Percentiles rank a stretch among this genome's conserved stretches.
These are phyloP conservation scores for Candida insectorum DNA, from an alignment of 805 yeast genomes.

Conservation along the genomic window DNA sequence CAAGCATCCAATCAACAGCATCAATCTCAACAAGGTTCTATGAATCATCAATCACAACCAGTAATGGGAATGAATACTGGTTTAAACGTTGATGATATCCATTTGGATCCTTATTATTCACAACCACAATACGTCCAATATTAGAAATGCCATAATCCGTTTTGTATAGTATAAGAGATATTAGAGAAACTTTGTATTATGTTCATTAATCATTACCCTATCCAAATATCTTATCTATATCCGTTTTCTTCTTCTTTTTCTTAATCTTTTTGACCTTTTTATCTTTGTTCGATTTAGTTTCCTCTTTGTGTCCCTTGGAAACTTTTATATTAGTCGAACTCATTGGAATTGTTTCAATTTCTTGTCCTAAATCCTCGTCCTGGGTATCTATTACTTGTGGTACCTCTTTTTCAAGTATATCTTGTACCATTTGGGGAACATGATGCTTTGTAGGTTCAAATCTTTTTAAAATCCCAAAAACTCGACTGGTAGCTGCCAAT, in stretches of 20 bases:
- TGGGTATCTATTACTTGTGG: slow-evolving; percentile 5
- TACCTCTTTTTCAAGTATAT: not conserved
- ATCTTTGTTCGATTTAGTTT: slow-evolving; percentile 10
- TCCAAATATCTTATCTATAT: slow-evolving; percentile 77
- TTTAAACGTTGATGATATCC: slow-evolving; percentile 2
- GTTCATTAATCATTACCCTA: slow-evolving; percentile 14
- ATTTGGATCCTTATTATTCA: slow-evolving; percentile 1
- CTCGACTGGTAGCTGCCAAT: slow-evolving; percentile 48
- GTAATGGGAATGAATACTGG: slow-evolving; percentile 3
- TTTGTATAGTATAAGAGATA: slow-evolving; percentile 3
- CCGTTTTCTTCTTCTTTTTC: slow-evolving; percentile 48
- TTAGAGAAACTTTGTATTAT: not conserved
- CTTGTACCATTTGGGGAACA: slow-evolving; percentile 2
- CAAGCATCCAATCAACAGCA: slow-evolving; percentile 3
- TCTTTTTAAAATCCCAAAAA: slow-evolving; percentile 4
- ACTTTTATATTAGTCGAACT: too few relatives aligned
- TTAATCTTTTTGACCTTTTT: slow-evolving; percentile 22
- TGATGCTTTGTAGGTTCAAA: not conserved
- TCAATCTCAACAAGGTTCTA: not conserved
- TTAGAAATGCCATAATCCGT: slow-evolving; percentile 2
- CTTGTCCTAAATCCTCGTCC: slow-evolving; percentile 17
- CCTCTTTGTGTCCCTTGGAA: slow-evolving; percentile 7
- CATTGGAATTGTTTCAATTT: slow-evolving; percentile 1
- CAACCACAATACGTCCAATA: slow-evolving; percentile 11
- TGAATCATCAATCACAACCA: slow-evolving; percentile 1